A percentile compares a stretch with the other conserved stretches of the same genome.
phyloP scores from a whole-genome alignment of 139 green algal species.

The Coccomyxa sp. region DNA sequence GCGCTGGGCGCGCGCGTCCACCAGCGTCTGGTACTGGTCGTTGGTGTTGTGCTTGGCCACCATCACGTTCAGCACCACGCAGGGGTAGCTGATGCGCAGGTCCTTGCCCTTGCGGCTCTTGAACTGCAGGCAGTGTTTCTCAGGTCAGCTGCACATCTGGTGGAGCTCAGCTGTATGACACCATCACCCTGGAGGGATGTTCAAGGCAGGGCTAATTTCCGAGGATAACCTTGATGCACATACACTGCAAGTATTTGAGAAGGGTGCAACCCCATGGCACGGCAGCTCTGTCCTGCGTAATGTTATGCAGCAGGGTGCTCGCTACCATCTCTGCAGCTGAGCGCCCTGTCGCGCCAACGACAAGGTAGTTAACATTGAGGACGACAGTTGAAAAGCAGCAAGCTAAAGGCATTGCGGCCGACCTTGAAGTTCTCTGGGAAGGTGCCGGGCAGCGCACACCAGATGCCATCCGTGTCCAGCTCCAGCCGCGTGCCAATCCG shows the following conservation, averaged over 20 bases:
- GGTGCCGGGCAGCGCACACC: slow-evolving; percentile 84
- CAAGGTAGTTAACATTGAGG: no score
- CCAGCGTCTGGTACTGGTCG: slow-evolving; percentile 78
- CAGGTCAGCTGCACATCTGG: no score
- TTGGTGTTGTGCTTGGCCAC: slow-evolving; percentile 94
- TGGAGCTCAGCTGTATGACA: background rate
- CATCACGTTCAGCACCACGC: slow-evolving; percentile 97
- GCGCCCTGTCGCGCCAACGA: no score
- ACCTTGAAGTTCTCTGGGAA: slow-evolving; percentile 96
- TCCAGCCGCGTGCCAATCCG: slow-evolving; percentile 87
- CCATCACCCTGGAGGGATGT: no score
- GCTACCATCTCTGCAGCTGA: no score
- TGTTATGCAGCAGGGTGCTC: no score
- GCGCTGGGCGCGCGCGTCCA: slow-evolving; percentile 43
- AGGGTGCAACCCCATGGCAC: no score
- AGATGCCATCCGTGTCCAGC: slow-evolving; percentile 99
- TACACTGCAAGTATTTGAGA: no score
- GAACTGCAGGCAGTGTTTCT: slow-evolving; percentile 32
- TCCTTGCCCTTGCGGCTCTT: slow-evolving; percentile 60
- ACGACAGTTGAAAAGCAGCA: no score
- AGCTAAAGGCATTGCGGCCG: background rate
- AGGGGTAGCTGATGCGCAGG: slow-evolving; percentile 89
- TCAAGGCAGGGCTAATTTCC: no score
- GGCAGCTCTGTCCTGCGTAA: no score
- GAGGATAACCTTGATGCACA: no score